phyloP scores from a whole-genome alignment of 176 grass and related monocot genomes.

The Puccinellia tenuiflora region DNA sequence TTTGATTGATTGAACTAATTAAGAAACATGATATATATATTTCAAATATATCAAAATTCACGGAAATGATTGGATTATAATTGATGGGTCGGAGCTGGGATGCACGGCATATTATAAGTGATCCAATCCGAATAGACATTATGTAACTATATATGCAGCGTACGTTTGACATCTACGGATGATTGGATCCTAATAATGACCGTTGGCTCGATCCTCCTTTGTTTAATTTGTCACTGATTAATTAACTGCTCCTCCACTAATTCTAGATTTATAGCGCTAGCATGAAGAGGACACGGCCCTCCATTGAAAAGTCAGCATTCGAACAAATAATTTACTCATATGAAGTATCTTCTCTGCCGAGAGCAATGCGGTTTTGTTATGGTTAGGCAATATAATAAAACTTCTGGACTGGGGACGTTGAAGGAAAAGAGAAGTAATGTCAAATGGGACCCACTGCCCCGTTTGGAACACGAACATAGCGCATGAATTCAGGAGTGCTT shows the following conservation, averaged over 20 bases:
- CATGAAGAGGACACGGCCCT: neutral
- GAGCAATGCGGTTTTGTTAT: neutral
- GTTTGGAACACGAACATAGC: neutral
- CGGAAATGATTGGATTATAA: neutral
- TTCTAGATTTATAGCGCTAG: neutral
- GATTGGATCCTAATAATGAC: neutral
- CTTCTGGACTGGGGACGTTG: neutral
- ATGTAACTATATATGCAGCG: neutral
- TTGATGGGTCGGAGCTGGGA: neutral
- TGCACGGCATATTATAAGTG: neutral
- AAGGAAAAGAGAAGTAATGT: neutral
- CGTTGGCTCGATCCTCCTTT: neutral
- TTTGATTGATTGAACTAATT: neutral
- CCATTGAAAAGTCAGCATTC: neutral
- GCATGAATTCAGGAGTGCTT: neutral
- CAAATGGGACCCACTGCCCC: neutral
- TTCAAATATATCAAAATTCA: conserved; percentile 19
- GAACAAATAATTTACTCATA: neutral
- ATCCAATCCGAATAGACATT: conserved; percentile 15
- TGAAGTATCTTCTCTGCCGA: neutral
- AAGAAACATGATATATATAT: neutral
- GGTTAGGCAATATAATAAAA: neutral
- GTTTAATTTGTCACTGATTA: neutral
- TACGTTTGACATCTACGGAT: conserved; percentile 32
- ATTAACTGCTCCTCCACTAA: neutral